Evolutionary conservation across 768 basidiomycete genomes (phyloP), one percentile per base, ranked within the genome.

Genomic region (Brasilioporus rufonigricans): DNA sequence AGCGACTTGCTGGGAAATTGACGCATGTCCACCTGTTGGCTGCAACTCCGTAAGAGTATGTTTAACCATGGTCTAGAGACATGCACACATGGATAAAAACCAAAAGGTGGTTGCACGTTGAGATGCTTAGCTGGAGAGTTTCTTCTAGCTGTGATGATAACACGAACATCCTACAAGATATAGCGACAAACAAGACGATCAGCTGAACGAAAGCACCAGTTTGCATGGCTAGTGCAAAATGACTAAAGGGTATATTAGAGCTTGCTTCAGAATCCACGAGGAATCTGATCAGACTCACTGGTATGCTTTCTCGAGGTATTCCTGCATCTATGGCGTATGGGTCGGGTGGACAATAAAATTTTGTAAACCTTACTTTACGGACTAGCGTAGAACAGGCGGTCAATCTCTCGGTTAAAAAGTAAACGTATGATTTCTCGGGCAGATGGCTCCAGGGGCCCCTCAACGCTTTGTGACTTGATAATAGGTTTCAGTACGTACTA

Each of bases 201-300:
- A 89, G 65, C 57, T 87, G 86, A 13, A 87, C 73, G 62, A 93
- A 93, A 18, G 88, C 84, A 18, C 85, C 88, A 1, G 82, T 79
- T 65, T 86, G 87, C 76, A 92, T 80, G 32, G 81, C 79, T 24
- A 84, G 73, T 27, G 75, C 71, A 55, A 90, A 83, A 27, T 79
- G 79, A 43, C 89, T 92, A 57, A 9, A 46, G 41, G 32, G 24
- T 36, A 46, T 19, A 50, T 36, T 36, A 50, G 47, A 35, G 14
- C 19, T 14, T n/a, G 24, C 6, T 50, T 10, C 33, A 52, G 35
- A 19, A 16, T 29, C 4, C 5, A 8, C 6, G 26, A 13, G n/a
- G 12, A 49, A 11, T 16, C 13, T 53, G 12, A 39, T 33, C 44
- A 41, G 52, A 57, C 78, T 56, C 57, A 87, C 89, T 68, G 67